phyloP scores from a whole-genome alignment of 2,329 filamentous ascomycete genomes.

The Akanthomyces lecanii region DNA sequence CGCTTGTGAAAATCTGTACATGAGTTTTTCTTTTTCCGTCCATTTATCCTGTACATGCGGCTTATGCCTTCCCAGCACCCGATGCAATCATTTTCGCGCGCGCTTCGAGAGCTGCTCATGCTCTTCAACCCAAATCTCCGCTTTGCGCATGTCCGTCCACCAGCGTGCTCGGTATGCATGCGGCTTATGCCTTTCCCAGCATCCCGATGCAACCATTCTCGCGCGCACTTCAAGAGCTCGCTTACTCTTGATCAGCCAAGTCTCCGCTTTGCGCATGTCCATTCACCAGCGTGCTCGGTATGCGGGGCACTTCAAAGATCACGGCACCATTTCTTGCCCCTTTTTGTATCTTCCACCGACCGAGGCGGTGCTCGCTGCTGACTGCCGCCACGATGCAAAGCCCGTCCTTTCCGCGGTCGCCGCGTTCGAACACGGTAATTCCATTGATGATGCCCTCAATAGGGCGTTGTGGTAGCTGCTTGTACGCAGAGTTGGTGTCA shows the following conservation, averaged over 20 bases:
- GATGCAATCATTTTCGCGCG: not conserved
- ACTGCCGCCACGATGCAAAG: slow-evolving; percentile 82
- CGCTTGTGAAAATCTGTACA: not conserved
- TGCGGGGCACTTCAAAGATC: slow-evolving; percentile 72
- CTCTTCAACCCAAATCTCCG: slow-evolving; percentile 29
- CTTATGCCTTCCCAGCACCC: not conserved
- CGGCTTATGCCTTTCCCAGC: not conserved
- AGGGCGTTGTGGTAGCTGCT: slow-evolving; percentile 22
- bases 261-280: slow-evolving; percentile 30
- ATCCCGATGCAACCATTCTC: not conserved
- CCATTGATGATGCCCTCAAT: slow-evolving; percentile 82
- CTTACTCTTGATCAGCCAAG: slow-evolving; percentile 25
- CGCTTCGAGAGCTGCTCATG: slow-evolving; percentile 17
- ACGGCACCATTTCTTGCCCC: slow-evolving; percentile 77
- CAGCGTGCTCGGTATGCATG: slow-evolving; percentile 23
- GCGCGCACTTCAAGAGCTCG: not conserved
- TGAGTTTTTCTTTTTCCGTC: not conserved
- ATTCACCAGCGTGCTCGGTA: slow-evolving; percentile 14
- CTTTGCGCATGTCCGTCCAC: slow-evolving; percentile 24
- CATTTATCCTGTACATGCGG: not conserved
- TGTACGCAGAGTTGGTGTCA: slow-evolving; percentile 26
- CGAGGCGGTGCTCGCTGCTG: slow-evolving; percentile 80
- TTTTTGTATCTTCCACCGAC: slow-evolving; percentile 67
- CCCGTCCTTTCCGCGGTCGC: slow-evolving; percentile 70
- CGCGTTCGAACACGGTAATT: slow-evolving; percentile 80